Conservation (phyloP, 148 eudicot genomes). For the Beta vulgaris region DNA sequence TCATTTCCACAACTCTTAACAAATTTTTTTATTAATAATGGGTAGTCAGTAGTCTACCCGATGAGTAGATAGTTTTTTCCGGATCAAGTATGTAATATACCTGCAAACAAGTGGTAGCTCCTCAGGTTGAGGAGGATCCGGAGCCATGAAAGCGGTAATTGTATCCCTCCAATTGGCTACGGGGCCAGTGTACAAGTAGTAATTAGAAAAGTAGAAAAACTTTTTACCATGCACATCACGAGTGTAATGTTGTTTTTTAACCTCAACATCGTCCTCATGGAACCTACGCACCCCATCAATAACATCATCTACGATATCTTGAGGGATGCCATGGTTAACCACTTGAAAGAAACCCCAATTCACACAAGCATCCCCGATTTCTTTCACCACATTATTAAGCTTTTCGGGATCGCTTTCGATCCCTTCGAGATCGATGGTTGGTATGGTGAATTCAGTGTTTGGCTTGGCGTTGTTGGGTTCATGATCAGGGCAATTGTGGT, state of each 20-base stretch:
- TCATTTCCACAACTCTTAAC: too few relatives aligned
- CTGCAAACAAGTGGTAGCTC: conserved; percentile 37
- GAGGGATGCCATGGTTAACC: conserved; percentile 46
- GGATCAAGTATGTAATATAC: conserved; percentile 18
- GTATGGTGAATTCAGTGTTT: conserved; percentile 17
- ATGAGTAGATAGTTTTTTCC: too few relatives aligned
- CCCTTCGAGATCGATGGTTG: conserved; percentile 30
- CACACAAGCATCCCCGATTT: conserved; percentile 34
- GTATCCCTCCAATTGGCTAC: conserved; percentile 23
- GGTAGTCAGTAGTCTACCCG: too few relatives aligned
- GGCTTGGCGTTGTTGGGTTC: not conserved
- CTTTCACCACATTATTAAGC: conserved; percentile 9
- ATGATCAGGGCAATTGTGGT: not conserved
- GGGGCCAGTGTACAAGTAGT: conserved; percentile 2
- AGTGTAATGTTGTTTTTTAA: conserved; percentile 34
- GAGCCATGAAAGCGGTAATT: conserved; percentile 30
- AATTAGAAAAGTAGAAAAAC: conserved; percentile 13
- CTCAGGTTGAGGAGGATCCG: conserved; percentile 30
- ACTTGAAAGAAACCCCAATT: conserved; percentile 52
- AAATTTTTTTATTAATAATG: too few relatives aligned
- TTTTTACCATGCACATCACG: conserved; percentile 26
- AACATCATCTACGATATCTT: conserved; percentile 34
- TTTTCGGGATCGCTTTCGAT: conserved; percentile 11
- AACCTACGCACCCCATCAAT: conserved; percentile 38
- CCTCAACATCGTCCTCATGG: conserved; percentile 41